Evolutionary conservation across 2,329 filamentous ascomycete genomes (phyloP), one percentile per base, ranked within the genome.

Genomic region (Teratosphaeria destructans): DNA sequence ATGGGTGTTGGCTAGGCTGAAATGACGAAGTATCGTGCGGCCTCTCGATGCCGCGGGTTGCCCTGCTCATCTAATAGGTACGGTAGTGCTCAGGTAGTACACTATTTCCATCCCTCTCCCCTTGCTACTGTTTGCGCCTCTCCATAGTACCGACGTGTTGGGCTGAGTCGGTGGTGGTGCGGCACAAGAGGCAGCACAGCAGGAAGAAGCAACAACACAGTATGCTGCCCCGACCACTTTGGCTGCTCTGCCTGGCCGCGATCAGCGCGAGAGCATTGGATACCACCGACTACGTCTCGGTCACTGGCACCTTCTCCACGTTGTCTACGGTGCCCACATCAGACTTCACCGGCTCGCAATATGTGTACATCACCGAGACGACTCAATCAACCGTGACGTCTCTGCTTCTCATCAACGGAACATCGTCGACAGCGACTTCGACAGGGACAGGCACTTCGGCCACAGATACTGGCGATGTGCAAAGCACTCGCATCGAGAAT

Each of bases 401-500:
- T 6, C 27, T 37, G 53, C 53, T 23, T 11, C n/a, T 37, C 27
- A n/a, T 37, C 23, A 54, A 32, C 16, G 39, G 39, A n/a, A 59
- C 60, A 19, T 57, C 62, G 16, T 56, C 62, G 16, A 60, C 56
- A 6, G 43, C 26, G 14, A 59, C 79, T 39, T 74, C 78, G 1
- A 81, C 79, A 49, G 75, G 78, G 1, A 81, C 70, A 19, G 68
- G 67, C n/a, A 73, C 74, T 49, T 78, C 77, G 64, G 70, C 73
- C 56, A 75, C 75, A n/a, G 11, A n/a, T 14, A 32, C 29, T 11
- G 67, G 74, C 55, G 43, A 66, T 26, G 66, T 67, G 27, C 67
- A 70, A 57, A 66, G 65, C 56, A 69, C 64, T 2, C 57, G 56
- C 1, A 62, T 66, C 3, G 59, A 62, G 3, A 62, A 60, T 4